A percentile compares a stretch with the other conserved stretches of the same genome.
Evolutionary conservation across 2,329 filamentous ascomycete species (phyloP).

Genomic region (Colletotrichum sansevieriae): DNA sequence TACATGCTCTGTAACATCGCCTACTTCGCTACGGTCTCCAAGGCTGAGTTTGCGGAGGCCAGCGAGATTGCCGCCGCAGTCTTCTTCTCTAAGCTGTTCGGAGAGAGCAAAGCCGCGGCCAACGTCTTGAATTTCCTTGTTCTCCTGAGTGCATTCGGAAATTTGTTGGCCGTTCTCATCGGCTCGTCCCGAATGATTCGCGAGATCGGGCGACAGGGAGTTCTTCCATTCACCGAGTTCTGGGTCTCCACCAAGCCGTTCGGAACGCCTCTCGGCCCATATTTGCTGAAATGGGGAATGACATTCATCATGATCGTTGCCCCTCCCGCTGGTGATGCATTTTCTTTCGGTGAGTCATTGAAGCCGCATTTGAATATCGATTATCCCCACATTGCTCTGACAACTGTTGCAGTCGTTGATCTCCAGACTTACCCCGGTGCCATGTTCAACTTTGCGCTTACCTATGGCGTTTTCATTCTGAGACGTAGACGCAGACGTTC

Average conservation of each 20-base stretch:
- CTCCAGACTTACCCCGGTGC: slow-evolving; percentile 69
- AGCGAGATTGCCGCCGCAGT: slow-evolving; percentile 67
- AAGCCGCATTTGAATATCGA: no score
- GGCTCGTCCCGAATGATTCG: slow-evolving; percentile 68
- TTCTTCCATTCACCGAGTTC: slow-evolving; percentile 70
- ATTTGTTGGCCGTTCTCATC: slow-evolving; percentile 68
- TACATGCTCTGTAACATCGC: slow-evolving; percentile 73
- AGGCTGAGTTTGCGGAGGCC: slow-evolving; percentile 65
- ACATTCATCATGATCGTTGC: slow-evolving; percentile 72
- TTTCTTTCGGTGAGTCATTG: slow-evolving; percentile 65
- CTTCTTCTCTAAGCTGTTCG: slow-evolving; percentile 72
- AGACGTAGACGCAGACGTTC: slow-evolving; percentile 66
- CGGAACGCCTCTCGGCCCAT: slow-evolving; percentile 72
- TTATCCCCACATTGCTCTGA: no score
- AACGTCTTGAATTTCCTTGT: slow-evolving; percentile 70
- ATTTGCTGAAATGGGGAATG: slow-evolving; percentile 67
- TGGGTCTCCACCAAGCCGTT: slow-evolving; percentile 75
- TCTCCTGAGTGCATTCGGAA: slow-evolving; percentile 69
- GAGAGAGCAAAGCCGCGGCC: slow-evolving; percentile 57
- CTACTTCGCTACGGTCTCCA: slow-evolving; percentile 68
- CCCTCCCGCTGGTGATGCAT: slow-evolving; percentile 73
- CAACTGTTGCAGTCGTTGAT: slow-evolving; percentile 62
- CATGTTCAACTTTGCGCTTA: slow-evolving; percentile 70
- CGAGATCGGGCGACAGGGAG: slow-evolving; percentile 73
- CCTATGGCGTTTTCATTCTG: slow-evolving; percentile 69